Evolutionary conservation across 1,139 yeast genomes (phyloP).

Genomic region (Suhomyces bolitotheri): DNA sequence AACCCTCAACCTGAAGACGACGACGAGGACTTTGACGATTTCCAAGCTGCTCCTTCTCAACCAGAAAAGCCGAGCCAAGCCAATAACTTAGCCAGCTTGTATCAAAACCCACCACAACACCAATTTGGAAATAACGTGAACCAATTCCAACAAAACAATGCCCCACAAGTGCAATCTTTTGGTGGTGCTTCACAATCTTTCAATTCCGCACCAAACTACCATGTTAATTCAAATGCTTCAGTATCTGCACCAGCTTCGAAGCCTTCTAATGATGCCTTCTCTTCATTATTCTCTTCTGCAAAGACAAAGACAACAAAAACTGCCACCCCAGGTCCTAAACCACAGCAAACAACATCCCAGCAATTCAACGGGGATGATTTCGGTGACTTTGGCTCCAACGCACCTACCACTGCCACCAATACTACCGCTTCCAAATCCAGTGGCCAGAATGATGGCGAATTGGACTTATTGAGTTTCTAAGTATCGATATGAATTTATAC

Average conservation of each 20-base stretch:
- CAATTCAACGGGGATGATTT: slow-evolving; percentile 9
- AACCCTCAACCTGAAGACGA: slow-evolving; percentile 31
- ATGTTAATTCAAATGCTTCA: slow-evolving; percentile 17
- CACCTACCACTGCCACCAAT: slow-evolving; percentile 12
- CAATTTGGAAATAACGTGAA: slow-evolving; percentile 7
- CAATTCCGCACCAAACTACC: slow-evolving; percentile 28
- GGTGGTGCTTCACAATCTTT: slow-evolving; percentile 10
- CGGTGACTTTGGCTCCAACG: slow-evolving; percentile 13
- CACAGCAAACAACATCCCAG: slow-evolving; percentile 6
- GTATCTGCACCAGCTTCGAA: slow-evolving; percentile 35
- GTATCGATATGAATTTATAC: slow-evolving; percentile 4
- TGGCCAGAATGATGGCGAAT: slow-evolving; percentile 25
- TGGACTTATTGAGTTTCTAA: slow-evolving; percentile 48
- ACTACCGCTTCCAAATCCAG: slow-evolving; percentile 14
- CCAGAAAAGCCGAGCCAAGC: slow-evolving; percentile 31
- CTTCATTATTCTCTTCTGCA: slow-evolving; percentile 76
- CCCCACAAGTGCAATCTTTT: slow-evolving; percentile 10
- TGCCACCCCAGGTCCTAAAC: slow-evolving; percentile 10
- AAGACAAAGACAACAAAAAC: slow-evolving; percentile 39
- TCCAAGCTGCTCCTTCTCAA: slow-evolving; percentile 73
- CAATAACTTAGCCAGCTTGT: slow-evolving; percentile 44
- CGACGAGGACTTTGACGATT: slow-evolving; percentile 92
- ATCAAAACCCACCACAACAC: slow-evolving; percentile 27
- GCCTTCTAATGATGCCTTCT: slow-evolving; percentile 68
- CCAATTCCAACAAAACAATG: slow-evolving; percentile 17